Base-by-base conservation (phyloP, 2,329 filamentous ascomycete species). In the Thelonectria olida region DNA sequence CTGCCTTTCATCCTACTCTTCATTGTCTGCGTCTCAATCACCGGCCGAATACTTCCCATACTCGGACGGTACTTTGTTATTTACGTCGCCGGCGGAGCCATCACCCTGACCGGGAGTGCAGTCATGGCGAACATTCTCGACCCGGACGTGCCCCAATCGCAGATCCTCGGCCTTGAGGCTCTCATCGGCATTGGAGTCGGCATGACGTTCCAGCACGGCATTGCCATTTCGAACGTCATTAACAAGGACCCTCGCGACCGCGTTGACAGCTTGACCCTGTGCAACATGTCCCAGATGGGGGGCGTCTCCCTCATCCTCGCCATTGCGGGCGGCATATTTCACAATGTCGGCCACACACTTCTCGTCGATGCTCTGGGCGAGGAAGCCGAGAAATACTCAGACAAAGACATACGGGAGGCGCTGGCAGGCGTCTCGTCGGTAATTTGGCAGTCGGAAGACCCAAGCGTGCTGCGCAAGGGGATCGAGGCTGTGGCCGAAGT, bases 1-100 rank as follows among this genome's bases (percentile, higher is more conserved):
- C 71, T 84, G 2, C 82, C 80, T 2, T 79, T 79, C 64, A 78
- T 82, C 53, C 66, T 78, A 19, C 62, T 78, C 12, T 71, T 80
- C 48, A 79, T 79, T 41, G 55, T 74, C 50, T 71, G 72, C 34
- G 70, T 75, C 31, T 70, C 81, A 36, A 23, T 76, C 9, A 73
- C 76, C 27, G 81, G 81, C 7, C 70, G 65, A 6, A 47, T 80
- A 2, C 73, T 85, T 38, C 74, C 77, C 0, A 68, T 67, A 2
- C 60, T 78, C 3, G 75, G 78, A 28, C 73, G 74, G 34, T 84
- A 82, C 62, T 73, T 70, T 38, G 62, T 68, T 6, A 71, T 77
- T 49, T 78, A 73, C 62, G 47, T 76, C 13, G 15, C 69, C 1
- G 75, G 71, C 1, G 73, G 71, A 4, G 64, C 61, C 13, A 28